Conservation (phyloP, 257 asterid species). For the Solanum chaucha region DNA sequence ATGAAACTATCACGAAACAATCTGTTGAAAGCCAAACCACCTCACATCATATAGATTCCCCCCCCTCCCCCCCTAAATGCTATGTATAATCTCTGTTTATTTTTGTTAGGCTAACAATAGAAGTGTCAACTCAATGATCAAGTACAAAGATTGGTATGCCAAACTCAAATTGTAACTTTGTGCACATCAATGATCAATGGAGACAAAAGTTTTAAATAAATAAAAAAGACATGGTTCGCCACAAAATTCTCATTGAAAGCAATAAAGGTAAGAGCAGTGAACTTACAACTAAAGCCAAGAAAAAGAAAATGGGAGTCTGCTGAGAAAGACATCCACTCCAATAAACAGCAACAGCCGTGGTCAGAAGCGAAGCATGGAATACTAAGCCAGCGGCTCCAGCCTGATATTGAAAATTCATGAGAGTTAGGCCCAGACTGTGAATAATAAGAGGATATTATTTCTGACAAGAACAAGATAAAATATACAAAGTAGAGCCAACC, state of each 20-base stretch:
- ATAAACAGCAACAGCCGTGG: conserved; percentile 72
- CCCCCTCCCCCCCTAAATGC: background rate
- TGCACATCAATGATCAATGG: background rate
- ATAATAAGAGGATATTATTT: background rate
- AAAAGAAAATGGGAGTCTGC: conserved; percentile 51
- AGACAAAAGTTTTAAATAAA: background rate
- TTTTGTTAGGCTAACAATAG: background rate
- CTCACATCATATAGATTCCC: background rate
- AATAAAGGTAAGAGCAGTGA: background rate
- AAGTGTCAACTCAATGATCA: background rate
- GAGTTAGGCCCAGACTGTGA: conserved; percentile 4
- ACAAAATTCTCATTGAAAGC: background rate
- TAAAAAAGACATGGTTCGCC: background rate
- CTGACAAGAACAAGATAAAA: background rate
- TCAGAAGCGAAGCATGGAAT: conserved; percentile 80
- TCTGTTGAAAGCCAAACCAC: background rate
- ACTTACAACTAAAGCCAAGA: conserved; percentile 83
- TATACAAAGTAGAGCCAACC: conserved; percentile 27
- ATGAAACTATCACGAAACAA: background rate
- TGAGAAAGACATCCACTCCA: conserved; percentile 70
- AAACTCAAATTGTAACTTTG: background rate
- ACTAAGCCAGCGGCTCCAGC: conserved; percentile 96
- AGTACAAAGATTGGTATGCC: background rate
- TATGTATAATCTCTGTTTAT: background rate
- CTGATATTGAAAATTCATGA: conserved; percentile 30